Evolutionary conservation across 2,329 filamentous ascomycete genomes (phyloP), one percentile per base, ranked within the genome.

Genomic region (Colletotrichum eremochloae): DNA sequence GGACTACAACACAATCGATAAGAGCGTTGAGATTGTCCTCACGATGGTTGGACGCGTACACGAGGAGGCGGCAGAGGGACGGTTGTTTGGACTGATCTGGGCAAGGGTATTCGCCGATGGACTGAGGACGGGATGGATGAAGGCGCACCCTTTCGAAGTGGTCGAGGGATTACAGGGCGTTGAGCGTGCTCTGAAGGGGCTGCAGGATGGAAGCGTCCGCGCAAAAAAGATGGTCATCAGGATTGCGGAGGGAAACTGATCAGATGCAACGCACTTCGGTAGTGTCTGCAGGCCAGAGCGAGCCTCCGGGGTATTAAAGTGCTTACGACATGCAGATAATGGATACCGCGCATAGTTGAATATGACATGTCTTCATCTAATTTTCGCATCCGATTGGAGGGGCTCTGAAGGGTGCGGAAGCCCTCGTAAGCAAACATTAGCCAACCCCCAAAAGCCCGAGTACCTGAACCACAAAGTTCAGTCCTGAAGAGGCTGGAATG

Each of bases 161-260:
- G 55, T 68, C 5, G 68, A 74, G 3, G 74, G 74, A 0, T 62
- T 76, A 1, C 67, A 73, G 31, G 62, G 63, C 7, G 20, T 76
- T n/a, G 56, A 72, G 29, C 63, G 29, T 3, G 74, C 67, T 36
- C 42, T 76, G 63, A 61, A 74, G 56, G 68, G 64, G 4, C 29
- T 74, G 33, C 68, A 52, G 63, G 50, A 74, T 5, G 73, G 73
- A 3, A 74, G 62, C 11, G 73, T 76, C 11, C 68, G 71, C 12
- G 73, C 40, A 29, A 76, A 76, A 63, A 76, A 75, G 73, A 67
- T 75, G 65, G 72, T 76, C 2, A 42, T 75, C 18, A 65, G 74
- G 7, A 68, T 75, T 24, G 72, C 63, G 4, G 74, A 75, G 11
- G 70, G 66, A n/a, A 64, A 70, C 1, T 72, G 61, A 63, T 12